phyloP scores from a whole-genome alignment of 2,329 filamentous ascomycete genomes.

The Aspergillus japonicus region DNA sequence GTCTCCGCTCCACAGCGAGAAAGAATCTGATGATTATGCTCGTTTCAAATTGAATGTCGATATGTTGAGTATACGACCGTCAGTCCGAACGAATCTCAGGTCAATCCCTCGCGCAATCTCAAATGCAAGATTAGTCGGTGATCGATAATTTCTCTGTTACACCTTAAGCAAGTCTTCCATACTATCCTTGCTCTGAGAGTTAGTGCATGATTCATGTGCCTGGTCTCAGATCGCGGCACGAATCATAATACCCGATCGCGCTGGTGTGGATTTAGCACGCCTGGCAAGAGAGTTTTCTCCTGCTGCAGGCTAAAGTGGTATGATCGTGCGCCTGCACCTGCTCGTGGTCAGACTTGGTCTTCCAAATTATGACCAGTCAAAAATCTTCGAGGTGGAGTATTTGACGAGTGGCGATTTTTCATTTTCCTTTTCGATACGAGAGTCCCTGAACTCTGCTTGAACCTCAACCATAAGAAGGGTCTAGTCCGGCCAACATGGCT shows the following conservation, averaged over 20 bases:
- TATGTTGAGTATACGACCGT: background rate
- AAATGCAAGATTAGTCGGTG: background rate
- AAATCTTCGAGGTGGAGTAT: background rate
- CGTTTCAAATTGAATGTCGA: background rate
- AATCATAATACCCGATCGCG: background rate
- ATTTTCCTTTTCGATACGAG: background rate
- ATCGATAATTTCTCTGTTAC: background rate
- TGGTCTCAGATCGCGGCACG: background rate
- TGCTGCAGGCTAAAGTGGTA: background rate
- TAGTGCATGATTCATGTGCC: background rate
- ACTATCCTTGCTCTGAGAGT: too few relatives aligned
- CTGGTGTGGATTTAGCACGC: background rate
- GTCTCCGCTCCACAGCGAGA: constrained; percentile 3
- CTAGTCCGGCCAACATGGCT: background rate
- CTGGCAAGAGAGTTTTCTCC: background rate
- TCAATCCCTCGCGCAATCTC: background rate
- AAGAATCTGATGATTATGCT: background rate
- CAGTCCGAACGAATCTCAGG: background rate
- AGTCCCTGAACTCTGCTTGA: background rate
- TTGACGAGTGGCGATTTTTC: background rate
- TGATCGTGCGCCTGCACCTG: background rate
- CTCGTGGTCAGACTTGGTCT: background rate
- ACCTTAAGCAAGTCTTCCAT: background rate
- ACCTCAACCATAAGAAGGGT: background rate
- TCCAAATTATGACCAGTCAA: background rate